A percentile compares a stretch with the other conserved stretches of the same genome.
Conservation (phyloP, 306 rosid species). For the Castanea mollissima region DNA sequence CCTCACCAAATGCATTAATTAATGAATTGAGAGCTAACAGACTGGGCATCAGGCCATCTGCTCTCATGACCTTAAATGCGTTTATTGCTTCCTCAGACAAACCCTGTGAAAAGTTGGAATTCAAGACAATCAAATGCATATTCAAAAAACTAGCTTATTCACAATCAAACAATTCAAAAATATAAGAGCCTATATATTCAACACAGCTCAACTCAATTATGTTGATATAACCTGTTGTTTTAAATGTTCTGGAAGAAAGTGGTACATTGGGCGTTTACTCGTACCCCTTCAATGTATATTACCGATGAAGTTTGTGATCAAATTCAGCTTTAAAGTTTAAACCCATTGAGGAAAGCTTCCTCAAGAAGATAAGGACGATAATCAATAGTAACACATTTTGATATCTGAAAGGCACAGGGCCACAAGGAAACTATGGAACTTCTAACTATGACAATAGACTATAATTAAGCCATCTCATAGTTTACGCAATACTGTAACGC, state of each 20-base stretch:
- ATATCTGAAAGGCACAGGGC: neutral
- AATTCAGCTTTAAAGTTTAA: neutral
- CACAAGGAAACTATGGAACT: neutral
- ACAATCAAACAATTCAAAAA: neutral
- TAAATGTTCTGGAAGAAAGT: neutral
- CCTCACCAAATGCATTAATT: constrained; percentile 87
- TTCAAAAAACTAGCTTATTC: constrained; percentile 14
- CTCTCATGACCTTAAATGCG: constrained; percentile 75
- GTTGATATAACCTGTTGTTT: neutral
- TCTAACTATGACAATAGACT: neutral
- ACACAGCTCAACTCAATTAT: too few species aligned
- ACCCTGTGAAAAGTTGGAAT: constrained; percentile 55
- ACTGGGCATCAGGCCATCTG: constrained; percentile 86
- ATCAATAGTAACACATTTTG: neutral
- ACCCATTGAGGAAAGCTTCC: neutral
- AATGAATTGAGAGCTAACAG: constrained; percentile 85
- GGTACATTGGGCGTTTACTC: neutral
- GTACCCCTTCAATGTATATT: neutral
- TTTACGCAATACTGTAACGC: neutral
- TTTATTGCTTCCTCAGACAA: constrained; percentile 84
- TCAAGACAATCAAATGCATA: constrained; percentile 24
- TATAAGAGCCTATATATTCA: neutral
- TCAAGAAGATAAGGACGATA: neutral
- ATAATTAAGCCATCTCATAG: neutral
- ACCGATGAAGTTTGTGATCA: neutral